Percentiles rank a stretch among this genome's conserved stretches.
These are phyloP conservation scores for Taphrina wiesneri DNA, from an alignment of 1,139 yeast genomes.

Conservation along the genomic window DNA sequence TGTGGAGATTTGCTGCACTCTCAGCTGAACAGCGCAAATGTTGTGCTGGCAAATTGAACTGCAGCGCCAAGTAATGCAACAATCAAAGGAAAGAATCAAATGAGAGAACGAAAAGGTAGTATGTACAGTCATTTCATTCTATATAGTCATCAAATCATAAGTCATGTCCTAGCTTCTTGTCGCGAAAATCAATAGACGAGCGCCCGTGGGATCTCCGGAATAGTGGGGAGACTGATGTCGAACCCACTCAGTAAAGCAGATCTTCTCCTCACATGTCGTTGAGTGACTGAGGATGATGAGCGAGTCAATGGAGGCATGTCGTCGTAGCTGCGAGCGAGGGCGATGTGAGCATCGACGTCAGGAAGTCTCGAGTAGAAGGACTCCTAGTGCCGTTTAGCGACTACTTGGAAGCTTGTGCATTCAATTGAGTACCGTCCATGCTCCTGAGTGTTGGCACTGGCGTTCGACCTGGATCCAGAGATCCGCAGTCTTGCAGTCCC, in stretches of 20 bases:
- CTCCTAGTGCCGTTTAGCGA: constrained; percentile 3
- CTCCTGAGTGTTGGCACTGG: background rate
- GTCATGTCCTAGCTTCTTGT: too few relatives aligned
- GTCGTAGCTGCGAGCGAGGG: background rate
- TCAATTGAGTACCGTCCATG: constrained; percentile 19
- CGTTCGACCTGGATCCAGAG: constrained; percentile 18
- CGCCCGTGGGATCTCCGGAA: background rate
- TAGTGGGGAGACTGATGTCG: background rate
- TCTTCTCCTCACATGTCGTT: background rate
- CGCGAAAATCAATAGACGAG: background rate
- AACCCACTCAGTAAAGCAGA: background rate
- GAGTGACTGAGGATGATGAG: background rate
- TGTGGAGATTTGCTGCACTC: background rate
- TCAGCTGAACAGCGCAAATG: background rate
- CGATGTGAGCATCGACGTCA: background rate
- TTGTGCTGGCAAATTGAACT: background rate
- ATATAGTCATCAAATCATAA: too few relatives aligned
- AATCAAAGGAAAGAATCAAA: too few relatives aligned
- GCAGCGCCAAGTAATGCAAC: too few relatives aligned
- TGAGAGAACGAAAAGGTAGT: too few relatives aligned
- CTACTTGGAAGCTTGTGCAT: too few relatives aligned
- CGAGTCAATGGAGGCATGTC: background rate
- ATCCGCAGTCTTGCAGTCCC: constrained; percentile 6
- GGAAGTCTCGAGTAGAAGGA: background rate
- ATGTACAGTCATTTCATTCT: too few relatives aligned